Evolutionary conservation across 2,329 filamentous ascomycete genomes (phyloP).

Genomic region (Epichloe typhina): DNA sequence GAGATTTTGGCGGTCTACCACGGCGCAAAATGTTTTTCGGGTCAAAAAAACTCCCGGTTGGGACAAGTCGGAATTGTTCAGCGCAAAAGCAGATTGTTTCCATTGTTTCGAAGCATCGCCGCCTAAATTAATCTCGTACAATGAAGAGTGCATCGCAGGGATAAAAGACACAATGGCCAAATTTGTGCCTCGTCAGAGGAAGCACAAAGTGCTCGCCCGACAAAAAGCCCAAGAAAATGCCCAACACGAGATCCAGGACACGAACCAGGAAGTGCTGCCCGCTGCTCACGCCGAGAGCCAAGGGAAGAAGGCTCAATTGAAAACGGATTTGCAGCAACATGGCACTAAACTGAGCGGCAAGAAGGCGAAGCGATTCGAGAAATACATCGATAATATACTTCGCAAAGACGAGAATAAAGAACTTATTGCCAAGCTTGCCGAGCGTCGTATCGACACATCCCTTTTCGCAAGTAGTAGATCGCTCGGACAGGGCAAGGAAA

Average conservation of each 20-base stretch:
- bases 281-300: conserved; percentile 36
- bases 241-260: conserved; percentile 24
- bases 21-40: conserved; percentile 22
- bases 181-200: conserved; percentile 52
- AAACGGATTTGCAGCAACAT: conserved; percentile 37
- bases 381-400: conserved; percentile 76
- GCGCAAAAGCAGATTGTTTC: background rate
- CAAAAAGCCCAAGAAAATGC: conserved; percentile 35
- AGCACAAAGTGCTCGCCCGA: conserved; percentile 56
- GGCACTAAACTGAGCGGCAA: conserved; percentile 46
- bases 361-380: conserved; percentile 53
- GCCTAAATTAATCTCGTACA: background rate
- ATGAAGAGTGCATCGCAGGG: background rate
- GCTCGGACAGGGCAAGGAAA: conserved; percentile 59
- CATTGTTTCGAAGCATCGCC: conserved; percentile 12
- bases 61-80: background rate
- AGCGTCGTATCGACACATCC: conserved; percentile 68
- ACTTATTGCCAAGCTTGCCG: conserved; percentile 70
- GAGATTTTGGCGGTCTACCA: conserved; percentile 20
- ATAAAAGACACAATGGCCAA: conserved; percentile 30
- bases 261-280: conserved; percentile 23
- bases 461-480: conserved; percentile 66
- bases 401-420: conserved; percentile 85
- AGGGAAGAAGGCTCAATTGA: conserved; percentile 41
- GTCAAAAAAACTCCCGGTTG: conserved; percentile 2